A percentile compares a stretch with the other conserved stretches of the same genome.
phyloP scores from a whole-genome alignment of 768 basidiomycete species.

The Suillus placidus region DNA sequence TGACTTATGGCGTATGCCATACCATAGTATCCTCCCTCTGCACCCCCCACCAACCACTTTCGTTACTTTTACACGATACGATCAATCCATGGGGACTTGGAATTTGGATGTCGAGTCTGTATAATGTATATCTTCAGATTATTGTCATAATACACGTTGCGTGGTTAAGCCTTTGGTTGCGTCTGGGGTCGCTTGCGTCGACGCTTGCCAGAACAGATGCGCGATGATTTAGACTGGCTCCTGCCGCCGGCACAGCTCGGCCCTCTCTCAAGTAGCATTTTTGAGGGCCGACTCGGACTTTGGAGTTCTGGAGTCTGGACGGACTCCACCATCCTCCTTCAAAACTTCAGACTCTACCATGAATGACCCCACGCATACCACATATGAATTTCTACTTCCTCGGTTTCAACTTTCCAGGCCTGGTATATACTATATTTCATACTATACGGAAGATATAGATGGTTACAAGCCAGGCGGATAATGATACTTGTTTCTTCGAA shows the following conservation, averaged over 20 bases:
- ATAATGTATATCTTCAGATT: slow-evolving; percentile 2
- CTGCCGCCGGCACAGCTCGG: too few relatives aligned
- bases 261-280: too few relatives aligned
- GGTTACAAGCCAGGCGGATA: background rate
- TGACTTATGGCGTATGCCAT: slow-evolving; percentile 2
- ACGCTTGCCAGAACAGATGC: background rate
- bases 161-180: background rate
- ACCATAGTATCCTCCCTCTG: background rate
- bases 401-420: too few relatives aligned
- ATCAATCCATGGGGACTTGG: background rate
- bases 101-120: slow-evolving; percentile 7
- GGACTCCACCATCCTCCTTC: too few relatives aligned
- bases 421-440: too few relatives aligned
- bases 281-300: too few relatives aligned
- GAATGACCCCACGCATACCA: background rate
- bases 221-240: too few relatives aligned
- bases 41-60: background rate
- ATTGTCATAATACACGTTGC: slow-evolving; percentile 2
- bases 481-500: too few relatives aligned
- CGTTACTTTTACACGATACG: background rate
- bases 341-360: background rate
- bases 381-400: background rate
- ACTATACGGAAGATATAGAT: background rate
- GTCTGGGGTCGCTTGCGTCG: background rate
- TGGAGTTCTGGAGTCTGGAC: too few relatives aligned